Conservation (phyloP, 23 red algal genomes). For the Agarophyton chilense region DNA sequence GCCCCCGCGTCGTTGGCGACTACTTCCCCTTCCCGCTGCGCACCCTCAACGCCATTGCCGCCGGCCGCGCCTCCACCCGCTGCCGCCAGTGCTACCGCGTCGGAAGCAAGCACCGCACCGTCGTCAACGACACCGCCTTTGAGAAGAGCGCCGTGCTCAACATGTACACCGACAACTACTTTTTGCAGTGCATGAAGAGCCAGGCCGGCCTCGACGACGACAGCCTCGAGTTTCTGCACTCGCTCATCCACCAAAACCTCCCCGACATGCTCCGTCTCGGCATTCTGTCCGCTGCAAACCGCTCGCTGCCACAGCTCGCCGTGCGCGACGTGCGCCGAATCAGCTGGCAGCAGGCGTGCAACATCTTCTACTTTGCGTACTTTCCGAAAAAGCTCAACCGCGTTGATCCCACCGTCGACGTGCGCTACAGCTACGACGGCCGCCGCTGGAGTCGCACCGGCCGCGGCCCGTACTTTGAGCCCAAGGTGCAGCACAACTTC, state of each 20-base stretch:
- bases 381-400: background rate
- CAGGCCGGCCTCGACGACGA: conserved; percentile 1
- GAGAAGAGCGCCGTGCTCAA: background rate
- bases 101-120: background rate
- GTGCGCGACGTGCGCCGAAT: background rate
- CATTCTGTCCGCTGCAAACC: background rate
- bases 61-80: background rate
- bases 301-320: background rate
- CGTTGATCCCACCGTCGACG: background rate
- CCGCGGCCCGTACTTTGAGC: conserved; percentile 34
- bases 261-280: background rate
- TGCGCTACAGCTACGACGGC: conserved; percentile 44
- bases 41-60: background rate
- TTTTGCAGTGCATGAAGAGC: conserved; percentile 50
- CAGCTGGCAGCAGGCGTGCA: conserved; percentile 4
- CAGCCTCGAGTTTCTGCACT: background rate
- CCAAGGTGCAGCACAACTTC: background rate
- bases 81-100: conserved; percentile 47
- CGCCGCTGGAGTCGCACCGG: background rate
- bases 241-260: background rate
- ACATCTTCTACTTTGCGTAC: conserved; percentile 44
- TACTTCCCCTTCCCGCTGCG: conserved; percentile 34
- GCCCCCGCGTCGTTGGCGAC: conserved; percentile 16
- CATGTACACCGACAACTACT: conserved; percentile 48
- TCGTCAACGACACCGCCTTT: conserved; percentile 19